Conservation (phyloP, 2,329 filamentous ascomycete species). For the Akanthomyces muscarius region DNA sequence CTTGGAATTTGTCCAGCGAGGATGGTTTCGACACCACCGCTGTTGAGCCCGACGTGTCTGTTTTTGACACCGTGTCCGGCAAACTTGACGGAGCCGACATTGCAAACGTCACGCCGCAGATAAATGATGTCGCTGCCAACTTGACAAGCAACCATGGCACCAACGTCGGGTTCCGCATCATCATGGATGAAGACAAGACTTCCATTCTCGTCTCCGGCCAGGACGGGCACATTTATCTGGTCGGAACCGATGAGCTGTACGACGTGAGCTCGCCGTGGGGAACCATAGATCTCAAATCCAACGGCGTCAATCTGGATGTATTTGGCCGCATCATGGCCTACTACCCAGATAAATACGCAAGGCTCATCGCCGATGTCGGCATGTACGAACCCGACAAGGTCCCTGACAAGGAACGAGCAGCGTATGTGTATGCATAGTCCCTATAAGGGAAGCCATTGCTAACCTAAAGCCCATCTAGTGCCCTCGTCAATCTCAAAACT, state of each 20-base stretch:
- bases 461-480: no score
- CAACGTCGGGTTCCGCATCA: constrained; percentile 27
- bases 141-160: background rate
- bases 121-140: background rate
- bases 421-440: no score
- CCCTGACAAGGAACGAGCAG: background rate
- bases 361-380: background rate
- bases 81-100: background rate
- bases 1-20: background rate
- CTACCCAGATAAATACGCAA: background rate
- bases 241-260: background rate
- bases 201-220: background rate
- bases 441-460: no score
- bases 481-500: no score
- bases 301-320: background rate
- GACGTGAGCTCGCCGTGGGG: background rate
- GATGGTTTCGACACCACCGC: background rate
- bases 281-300: background rate
- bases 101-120: background rate
- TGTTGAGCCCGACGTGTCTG: background rate
- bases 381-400: background rate
- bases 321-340: background rate
- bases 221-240: background rate
- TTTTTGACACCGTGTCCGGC: background rate
- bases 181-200: constrained; percentile 20